Base-by-base conservation (phyloP, 1,284 basidiomycete species). In the Leccinum pallidistipes region DNA sequence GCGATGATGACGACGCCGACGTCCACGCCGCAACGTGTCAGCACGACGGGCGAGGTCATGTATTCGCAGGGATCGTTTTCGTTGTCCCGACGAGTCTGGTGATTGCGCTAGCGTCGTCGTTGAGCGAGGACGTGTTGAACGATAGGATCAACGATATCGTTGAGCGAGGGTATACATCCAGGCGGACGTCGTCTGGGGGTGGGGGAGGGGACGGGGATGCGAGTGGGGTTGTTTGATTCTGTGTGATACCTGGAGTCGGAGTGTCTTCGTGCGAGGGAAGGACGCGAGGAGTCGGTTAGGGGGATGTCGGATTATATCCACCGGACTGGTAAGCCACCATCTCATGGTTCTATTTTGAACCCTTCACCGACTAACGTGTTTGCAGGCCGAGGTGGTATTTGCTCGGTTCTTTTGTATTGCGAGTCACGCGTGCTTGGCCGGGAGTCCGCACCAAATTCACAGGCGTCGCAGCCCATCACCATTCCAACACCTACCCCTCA, bases 141-240 rank as follows among this genome's bases (percentile, higher is more conserved):
- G 50, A 53, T 27, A 68, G 45, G 45, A 70, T 74, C 9, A 62
- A 72, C 10, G 66, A 75, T 3, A 66, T 76, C 10, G 60, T 76
- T 21, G 32, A 64, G 0, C 45, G 36, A 45, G 67, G 71, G 2
- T 72, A 74, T 56, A 65, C 40, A 3, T 56, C 64, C 56, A 61
- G 57, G 55, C 57, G 54, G 24, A 38, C 24, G 9, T 71, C 70
- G 18, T 47, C 18, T 47, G 45, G 45, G 45, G 6, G 21, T 12
- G 45, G 6, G 18, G 21, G 21, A 21, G 45, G 38, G 18, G 45
- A 21, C 18, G 11, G 45, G 6, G 21, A 47, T 47, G 45, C 21
- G 43, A 45, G n/a, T 18, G 18, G 43, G 43, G 43, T 18, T 10
- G n/a, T 10, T 18, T 45, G 10, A 18, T 45, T 18, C 43, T n/a